These are phyloP conservation scores for Nitzschia sp. DNA, from an alignment of 108 stramenopile species.

Conservation along the genomic window DNA sequence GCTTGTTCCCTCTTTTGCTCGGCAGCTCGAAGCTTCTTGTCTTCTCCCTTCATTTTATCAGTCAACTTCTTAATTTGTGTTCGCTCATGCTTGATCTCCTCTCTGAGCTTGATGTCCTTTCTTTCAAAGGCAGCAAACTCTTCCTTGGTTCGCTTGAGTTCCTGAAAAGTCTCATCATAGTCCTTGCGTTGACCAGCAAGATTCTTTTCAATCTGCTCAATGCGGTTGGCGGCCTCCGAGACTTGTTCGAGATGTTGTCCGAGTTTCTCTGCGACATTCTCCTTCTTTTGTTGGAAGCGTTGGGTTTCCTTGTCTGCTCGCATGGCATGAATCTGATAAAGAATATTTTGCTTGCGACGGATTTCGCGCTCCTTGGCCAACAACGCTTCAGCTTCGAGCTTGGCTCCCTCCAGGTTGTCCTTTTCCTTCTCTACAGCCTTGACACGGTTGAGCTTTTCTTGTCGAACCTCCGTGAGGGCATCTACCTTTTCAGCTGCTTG, in stretches of 20 bases:
- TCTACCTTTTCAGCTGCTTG: conserved; percentile 84
- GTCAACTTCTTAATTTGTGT: conserved; percentile 72
- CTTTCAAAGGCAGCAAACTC: conserved; percentile 88
- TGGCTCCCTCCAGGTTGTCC: conserved; percentile 84
- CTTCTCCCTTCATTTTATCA: conserved; percentile 63
- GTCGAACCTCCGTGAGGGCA: conserved; percentile 67
- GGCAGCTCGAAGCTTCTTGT: conserved; percentile 59
- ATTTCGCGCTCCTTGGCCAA: conserved; percentile 85
- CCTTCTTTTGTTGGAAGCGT: conserved; percentile 39
- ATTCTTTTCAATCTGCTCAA: conserved; percentile 64
- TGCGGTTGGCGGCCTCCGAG: conserved; percentile 45
- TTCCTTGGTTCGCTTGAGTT: conserved; percentile 76
- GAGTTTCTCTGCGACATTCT: conserved; percentile 42
- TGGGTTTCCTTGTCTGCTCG: conserved; percentile 36
- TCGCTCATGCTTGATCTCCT: conserved; percentile 88
- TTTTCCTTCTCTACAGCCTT: conserved; percentile 96
- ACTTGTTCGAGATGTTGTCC: conserved; percentile 46
- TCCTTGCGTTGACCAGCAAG: conserved; percentile 54
- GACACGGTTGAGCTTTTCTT: conserved; percentile 93
- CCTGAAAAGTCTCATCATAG: conserved; percentile 58
- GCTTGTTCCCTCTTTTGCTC: conserved; percentile 50
- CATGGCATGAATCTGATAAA: conserved; percentile 80
- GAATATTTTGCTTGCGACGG: conserved; percentile 83
- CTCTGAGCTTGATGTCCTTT: conserved; percentile 89
- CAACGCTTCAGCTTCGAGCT: conserved; percentile 86